Conservation (phyloP, 108 stramenopile species). For the Skeletonema potamos region DNA sequence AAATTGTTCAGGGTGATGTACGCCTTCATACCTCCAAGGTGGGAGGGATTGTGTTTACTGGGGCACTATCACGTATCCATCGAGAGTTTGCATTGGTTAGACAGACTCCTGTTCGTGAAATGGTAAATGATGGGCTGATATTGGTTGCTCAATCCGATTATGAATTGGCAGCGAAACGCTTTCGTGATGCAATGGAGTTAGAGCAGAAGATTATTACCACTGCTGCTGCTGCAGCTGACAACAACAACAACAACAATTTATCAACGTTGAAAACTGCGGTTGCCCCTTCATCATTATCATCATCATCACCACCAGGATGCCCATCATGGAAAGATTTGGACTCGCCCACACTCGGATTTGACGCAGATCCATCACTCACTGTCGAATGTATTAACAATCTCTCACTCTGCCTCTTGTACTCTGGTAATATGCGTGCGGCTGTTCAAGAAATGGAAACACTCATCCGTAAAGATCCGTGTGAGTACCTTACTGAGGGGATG, state of each 20-base stretch:
- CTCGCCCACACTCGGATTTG: slow-evolving; percentile 43
- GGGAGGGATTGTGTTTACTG: background rate
- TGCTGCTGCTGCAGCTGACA: background rate
- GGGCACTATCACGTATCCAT: background rate
- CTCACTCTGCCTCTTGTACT: slow-evolving; percentile 76
- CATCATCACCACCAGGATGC: slow-evolving; percentile 9
- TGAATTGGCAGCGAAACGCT: slow-evolving; percentile 52
- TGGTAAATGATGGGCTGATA: slow-evolving; percentile 73
- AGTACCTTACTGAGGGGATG: slow-evolving; percentile 79
- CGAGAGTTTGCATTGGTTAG: slow-evolving; percentile 30
- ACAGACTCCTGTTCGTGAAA: slow-evolving; percentile 36
- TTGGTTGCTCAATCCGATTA: slow-evolving; percentile 68
- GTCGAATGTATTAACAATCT: slow-evolving; percentile 78
- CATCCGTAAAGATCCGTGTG: slow-evolving; percentile 76
- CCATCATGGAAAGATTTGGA: slow-evolving; percentile 35
- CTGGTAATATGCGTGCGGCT: slow-evolving; percentile 61
- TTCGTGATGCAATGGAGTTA: slow-evolving; percentile 53
- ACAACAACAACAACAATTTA: background rate
- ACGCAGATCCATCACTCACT: slow-evolving; percentile 39
- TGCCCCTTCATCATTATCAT: no score
- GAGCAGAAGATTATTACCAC: slow-evolving; percentile 14
- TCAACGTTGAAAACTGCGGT: background rate
- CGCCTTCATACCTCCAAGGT: slow-evolving; percentile 12
- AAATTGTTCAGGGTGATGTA: slow-evolving; percentile 48
- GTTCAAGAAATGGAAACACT: slow-evolving; percentile 73